Conservation (phyloP, 1,284 basidiomycete genomes). For the Leccinum laetum region DNA sequence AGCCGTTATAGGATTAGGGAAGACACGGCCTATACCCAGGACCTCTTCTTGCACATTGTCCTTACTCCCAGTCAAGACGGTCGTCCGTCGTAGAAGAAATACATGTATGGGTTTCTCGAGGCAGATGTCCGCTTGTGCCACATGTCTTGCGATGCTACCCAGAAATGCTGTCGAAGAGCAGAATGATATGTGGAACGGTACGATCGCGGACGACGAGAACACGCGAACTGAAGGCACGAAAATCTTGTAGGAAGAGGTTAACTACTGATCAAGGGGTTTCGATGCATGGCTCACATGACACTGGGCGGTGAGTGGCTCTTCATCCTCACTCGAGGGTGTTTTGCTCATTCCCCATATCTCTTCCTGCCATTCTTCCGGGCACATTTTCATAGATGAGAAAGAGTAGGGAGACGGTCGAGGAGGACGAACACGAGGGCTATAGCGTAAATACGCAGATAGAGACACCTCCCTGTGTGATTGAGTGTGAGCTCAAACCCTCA, state of each 20-base stretch:
- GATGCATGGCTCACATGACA: constrained; percentile 45
- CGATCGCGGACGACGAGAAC: constrained; percentile 50
- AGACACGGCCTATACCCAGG: constrained; percentile 29
- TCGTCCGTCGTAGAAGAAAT: constrained; percentile 33
- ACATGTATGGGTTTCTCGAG: constrained; percentile 27
- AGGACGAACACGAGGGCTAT: constrained; percentile 54
- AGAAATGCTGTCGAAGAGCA: constrained; percentile 44
- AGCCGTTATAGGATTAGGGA: constrained; percentile 11
- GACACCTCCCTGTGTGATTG: constrained; percentile 35
- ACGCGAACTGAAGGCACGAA: constrained; percentile 49
- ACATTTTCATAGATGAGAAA: constrained; percentile 48
- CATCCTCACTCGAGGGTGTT: constrained; percentile 18
- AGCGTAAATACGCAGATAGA: constrained; percentile 36
- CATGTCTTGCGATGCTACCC: constrained; percentile 37
- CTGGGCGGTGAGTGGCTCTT: constrained; percentile 33
- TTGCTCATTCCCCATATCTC: constrained; percentile 41
- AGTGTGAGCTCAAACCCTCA: constrained; percentile 17
- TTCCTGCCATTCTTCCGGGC: constrained; percentile 67
- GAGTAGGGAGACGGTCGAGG: constrained; percentile 45
- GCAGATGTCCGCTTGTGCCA: constrained; percentile 20
- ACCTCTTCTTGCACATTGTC: constrained; percentile 22
- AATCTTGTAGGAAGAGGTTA: constrained; percentile 23
- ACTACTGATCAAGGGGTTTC: background rate
- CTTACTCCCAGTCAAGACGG: constrained; percentile 15
- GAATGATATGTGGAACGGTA: constrained; percentile 67